Conservation (phyloP, 441 rosid species). For the Sinapis alba region DNA sequence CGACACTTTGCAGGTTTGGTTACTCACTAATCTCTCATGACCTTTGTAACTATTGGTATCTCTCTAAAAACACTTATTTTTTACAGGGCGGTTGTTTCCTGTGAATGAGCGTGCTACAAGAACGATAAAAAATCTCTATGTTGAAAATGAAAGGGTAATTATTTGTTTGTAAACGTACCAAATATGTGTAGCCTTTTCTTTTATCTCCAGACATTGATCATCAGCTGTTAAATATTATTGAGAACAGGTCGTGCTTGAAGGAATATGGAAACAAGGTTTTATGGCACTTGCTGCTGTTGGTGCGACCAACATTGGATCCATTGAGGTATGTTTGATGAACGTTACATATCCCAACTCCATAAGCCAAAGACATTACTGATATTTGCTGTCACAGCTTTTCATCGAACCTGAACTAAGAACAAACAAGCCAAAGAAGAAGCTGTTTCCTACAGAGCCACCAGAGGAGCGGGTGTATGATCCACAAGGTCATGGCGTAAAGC, state of each 20-base stretch:
- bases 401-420: conserved; percentile 86
- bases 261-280: conserved; percentile 83
- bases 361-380: background rate
- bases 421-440: conserved; percentile 69
- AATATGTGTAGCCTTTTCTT: background rate
- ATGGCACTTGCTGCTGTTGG: conserved; percentile 95
- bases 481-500: conserved; percentile 66
- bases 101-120: conserved; percentile 86
- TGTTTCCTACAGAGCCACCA: conserved; percentile 61
- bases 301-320: conserved; percentile 93
- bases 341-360: background rate
- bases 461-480: conserved; percentile 72
- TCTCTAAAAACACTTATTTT: no score
- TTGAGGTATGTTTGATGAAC: conserved; percentile 57
- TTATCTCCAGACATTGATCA: conserved; percentile 6
- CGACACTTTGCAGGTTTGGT: conserved; percentile 88
- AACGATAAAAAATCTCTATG: conserved; percentile 84
- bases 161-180: background rate
- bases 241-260: conserved; percentile 90
- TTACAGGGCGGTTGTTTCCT: conserved; percentile 73
- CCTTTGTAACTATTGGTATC: background rate
- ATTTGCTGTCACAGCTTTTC: conserved; percentile 61
- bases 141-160: conserved; percentile 93
- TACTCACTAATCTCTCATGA: background rate
- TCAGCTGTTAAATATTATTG: conserved; percentile 19